Evolutionary conservation across 2,329 filamentous ascomycete genomes (phyloP), one percentile per base, ranked within the genome.

Genomic region (Lasiodiplodia sp.): DNA sequence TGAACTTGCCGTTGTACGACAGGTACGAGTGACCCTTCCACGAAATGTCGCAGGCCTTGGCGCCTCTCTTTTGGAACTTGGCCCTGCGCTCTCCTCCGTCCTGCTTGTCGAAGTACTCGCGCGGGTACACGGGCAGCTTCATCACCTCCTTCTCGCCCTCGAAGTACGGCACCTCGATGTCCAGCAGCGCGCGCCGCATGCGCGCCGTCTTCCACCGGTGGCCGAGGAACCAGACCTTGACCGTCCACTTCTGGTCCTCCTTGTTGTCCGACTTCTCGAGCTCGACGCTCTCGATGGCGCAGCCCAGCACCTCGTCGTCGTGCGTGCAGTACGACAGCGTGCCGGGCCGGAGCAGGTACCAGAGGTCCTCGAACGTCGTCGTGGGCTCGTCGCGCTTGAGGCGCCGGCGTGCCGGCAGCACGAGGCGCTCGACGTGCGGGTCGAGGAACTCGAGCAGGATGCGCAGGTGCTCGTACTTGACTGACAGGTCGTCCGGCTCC

Each of bases 391-490:
- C 56, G 34, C 57, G 60, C 57, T 60, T 52, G 21, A 68, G 66
- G 4, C 66, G 44, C n/a, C 57, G 57, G 7, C 57, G 31, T 2
- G 56, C 66, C 8, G 56, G 56, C 11, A 62, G 49, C 5, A 60
- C 49, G 14, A 53, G 31, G 1, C 66, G 56, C 34, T 68, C 55
- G 21, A 68, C 37, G 16, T 68, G 56, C 12, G 66, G 66, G 14
- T 62, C 66, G 25, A 68, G 31, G 55, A 52, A 68, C 6, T 68
- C 66, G 12, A 68, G 47, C 55, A 68, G 56, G 4, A 68, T 23
- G 14, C 56, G 55, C n/a, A 68, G 56, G 66, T 68, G 66, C 31
- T 62, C 55, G 34, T 60, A 68, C 34, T 60, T 68, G 44, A 55
- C 23, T 14, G 66, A 60, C 12, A 23, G 4, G 25, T 68, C 55